phyloP scores from a whole-genome alignment of 805 yeast genomes.

The Saccharomycodes ludwigii region DNA sequence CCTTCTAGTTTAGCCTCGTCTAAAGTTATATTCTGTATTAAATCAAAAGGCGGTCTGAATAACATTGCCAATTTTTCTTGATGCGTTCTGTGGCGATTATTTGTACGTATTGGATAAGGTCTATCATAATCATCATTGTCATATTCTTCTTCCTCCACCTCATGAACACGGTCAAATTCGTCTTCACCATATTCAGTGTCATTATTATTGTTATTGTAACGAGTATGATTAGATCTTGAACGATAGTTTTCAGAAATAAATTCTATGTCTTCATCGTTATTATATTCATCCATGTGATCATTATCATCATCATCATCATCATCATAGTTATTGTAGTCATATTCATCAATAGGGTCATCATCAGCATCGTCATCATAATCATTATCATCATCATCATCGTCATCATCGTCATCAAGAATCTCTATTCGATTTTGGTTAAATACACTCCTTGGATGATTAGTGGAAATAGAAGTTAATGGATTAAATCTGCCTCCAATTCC shows the following conservation, averaged over 20 bases:
- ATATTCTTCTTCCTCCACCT: slow-evolving; percentile 5
- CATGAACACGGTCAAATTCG: neutral
- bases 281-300: slow-evolving; percentile 23
- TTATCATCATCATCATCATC: slow-evolving; percentile 29
- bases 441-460: slow-evolving; percentile 23
- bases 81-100: slow-evolving; percentile 27
- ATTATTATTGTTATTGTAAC: slow-evolving; percentile 20
- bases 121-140: slow-evolving; percentile 10
- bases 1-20: slow-evolving; percentile 66
- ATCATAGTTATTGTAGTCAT: slow-evolving; percentile 22
- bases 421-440: slow-evolving; percentile 27
- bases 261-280: slow-evolving; percentile 20
- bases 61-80: slow-evolving; percentile 66
- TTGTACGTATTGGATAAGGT: slow-evolving; percentile 19
- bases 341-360: slow-evolving; percentile 28
- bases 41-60: slow-evolving; percentile 89
- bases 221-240: too few relatives aligned
- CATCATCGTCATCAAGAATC: too few relatives aligned
- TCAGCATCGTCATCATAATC: slow-evolving; percentile 12
- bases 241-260: too few relatives aligned
- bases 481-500: slow-evolving; percentile 27
- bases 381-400: slow-evolving; percentile 6
- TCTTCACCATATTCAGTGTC: slow-evolving; percentile 11
- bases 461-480: slow-evolving; percentile 20
- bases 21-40: slow-evolving; percentile 50